A percentile compares a stretch with the other conserved stretches of the same genome.
Evolutionary conservation across 2,329 filamentous ascomycete species (phyloP).

Genomic region (Cercospora zeina): DNA sequence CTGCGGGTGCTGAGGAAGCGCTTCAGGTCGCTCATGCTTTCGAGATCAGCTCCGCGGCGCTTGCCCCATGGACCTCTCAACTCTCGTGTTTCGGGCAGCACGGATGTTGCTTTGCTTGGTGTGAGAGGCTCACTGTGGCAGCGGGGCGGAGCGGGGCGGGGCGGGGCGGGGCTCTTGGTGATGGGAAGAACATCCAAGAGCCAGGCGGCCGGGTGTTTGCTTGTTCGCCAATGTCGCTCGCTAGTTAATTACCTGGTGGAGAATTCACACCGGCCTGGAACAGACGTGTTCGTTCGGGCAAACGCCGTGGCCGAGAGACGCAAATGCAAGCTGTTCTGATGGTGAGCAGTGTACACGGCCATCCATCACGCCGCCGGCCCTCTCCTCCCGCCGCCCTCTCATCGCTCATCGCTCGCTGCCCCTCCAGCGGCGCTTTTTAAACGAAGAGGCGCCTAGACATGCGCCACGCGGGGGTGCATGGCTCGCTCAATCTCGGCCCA

Average conservation of each 20-base stretch:
- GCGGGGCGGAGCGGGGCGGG: background rate
- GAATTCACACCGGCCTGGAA: background rate
- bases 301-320: background rate
- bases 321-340: background rate
- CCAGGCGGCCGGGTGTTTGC: conserved; percentile 3
- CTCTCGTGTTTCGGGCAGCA: background rate
- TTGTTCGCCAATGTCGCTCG: conserved; percentile 5
- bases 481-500: background rate
- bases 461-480: background rate
- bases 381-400: background rate
- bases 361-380: background rate
- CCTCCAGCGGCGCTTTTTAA: background rate
- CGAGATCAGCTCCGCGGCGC: conserved; percentile 5
- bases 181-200: background rate
- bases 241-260: background rate
- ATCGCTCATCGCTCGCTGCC: background rate
- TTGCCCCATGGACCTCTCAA: conserved; percentile 11
- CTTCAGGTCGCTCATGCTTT: conserved; percentile 54
- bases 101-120: background rate
- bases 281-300: background rate
- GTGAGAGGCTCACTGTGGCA: background rate
- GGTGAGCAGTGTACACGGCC: background rate
- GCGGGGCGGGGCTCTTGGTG: background rate
- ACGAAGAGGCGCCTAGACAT: background rate
- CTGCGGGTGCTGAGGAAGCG: conserved; percentile 72